phyloP scores from a whole-genome alignment of 345 rosid species.

The Populus tremula region DNA sequence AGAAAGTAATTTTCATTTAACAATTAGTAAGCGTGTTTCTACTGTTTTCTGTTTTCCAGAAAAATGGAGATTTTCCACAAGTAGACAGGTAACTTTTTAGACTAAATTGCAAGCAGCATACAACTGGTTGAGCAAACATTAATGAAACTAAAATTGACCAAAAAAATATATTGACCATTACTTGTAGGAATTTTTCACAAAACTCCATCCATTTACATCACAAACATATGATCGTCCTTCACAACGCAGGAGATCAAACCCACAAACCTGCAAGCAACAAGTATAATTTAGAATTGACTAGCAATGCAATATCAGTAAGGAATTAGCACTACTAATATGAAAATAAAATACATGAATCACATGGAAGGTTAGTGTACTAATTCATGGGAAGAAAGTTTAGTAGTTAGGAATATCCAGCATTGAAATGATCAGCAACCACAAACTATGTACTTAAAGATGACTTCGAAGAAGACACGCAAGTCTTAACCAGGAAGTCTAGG shows the following conservation, averaged over 20 bases:
- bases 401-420: neutral
- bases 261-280: conserved; percentile 73
- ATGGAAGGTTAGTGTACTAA: neutral
- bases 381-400: neutral
- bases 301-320: neutral
- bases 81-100: neutral
- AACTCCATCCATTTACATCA: conserved; percentile 99
- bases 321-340: neutral
- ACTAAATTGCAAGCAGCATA: neutral
- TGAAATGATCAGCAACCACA: neutral
- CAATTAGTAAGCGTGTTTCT: neutral
- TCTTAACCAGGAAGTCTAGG: conserved; percentile 8
- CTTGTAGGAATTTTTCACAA: conserved; percentile 98
- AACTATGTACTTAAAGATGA: neutral
- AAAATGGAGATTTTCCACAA: neutral
- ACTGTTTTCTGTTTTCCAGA: neutral
- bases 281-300: neutral
- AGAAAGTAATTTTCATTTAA: neutral
- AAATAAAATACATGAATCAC: neutral
- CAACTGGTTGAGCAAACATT: neutral
- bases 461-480: neutral
- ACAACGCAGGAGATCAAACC: conserved; percentile 95
- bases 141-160: neutral
- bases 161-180: conserved; percentile 32
- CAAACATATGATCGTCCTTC: conserved; percentile 97